Percentiles rank a stretch among this genome's conserved stretches.
Evolutionary conservation across 192 early-diverging fungal species (phyloP).

Genomic region (Blastocladiella britannica): DNA sequence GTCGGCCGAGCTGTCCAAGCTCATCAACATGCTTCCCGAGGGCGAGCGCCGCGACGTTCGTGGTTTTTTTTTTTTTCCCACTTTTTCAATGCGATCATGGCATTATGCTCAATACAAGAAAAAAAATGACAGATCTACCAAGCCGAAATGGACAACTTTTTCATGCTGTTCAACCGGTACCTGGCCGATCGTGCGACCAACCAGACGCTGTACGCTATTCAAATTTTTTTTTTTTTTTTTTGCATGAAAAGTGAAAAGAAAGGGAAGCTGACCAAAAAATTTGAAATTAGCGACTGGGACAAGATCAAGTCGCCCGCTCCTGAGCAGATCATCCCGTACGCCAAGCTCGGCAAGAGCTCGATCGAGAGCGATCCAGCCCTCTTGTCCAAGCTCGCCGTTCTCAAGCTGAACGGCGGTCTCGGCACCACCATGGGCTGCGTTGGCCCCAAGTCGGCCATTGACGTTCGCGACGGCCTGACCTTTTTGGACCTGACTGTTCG

Average conservation of each 20-base stretch:
- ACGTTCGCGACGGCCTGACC: constrained; percentile 95
- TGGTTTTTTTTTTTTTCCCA: background rate
- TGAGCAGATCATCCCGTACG: constrained; percentile 72
- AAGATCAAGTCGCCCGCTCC: constrained; percentile 78
- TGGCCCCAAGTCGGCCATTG: constrained; percentile 94
- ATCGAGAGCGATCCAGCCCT: constrained; percentile 23
- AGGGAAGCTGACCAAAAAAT: no score
- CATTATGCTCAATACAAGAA: background rate
- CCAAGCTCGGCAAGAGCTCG: constrained; percentile 28
- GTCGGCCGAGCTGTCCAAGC: constrained; percentile 47
- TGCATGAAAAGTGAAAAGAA: no score
- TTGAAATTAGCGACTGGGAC: constrained; percentile 83
- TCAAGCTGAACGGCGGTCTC: constrained; percentile 98
- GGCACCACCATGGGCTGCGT: constrained; percentile 99
- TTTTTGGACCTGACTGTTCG: constrained; percentile 95
- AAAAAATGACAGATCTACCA: constrained; percentile 26
- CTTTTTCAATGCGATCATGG: constrained; percentile 1
- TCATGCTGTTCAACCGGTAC: constrained; percentile 63
- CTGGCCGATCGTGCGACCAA: constrained; percentile 57
- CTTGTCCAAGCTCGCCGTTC: constrained; percentile 79
- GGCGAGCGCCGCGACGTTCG: constrained; percentile 33
- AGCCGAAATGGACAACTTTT: constrained; percentile 74
- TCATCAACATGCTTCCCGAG: constrained; percentile 32
- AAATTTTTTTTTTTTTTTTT: no score
- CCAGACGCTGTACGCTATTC: constrained; percentile 41